Percentiles rank a stretch among this genome's conserved stretches.
Conservation (phyloP, 352 stramenopile genomes). For the Pythium dissimile region DNA sequence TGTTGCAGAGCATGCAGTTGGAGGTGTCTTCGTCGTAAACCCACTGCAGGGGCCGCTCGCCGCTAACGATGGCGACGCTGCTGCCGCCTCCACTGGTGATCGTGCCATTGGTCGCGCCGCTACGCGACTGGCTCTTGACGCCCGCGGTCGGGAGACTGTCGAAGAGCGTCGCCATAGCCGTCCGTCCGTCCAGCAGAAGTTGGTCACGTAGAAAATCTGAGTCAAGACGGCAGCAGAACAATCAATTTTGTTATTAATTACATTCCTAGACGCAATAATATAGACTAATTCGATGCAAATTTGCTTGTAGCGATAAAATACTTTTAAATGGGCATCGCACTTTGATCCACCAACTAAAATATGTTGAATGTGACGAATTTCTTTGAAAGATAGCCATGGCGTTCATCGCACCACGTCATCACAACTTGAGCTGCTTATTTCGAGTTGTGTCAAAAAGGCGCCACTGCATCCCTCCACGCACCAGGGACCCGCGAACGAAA, state of each 20-base stretch:
- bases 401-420: slow-evolving; percentile 20
- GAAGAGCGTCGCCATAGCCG: slow-evolving; percentile 66
- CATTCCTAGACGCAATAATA: too few relatives aligned
- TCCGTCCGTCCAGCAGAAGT: background rate
- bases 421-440: background rate
- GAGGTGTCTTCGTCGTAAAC: slow-evolving; percentile 81
- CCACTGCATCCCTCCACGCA: background rate
- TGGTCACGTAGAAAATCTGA: too few relatives aligned
- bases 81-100: slow-evolving; percentile 1
- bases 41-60: slow-evolving; percentile 72
- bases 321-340: too few relatives aligned
- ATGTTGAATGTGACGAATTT: background rate
- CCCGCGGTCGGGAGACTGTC: slow-evolving; percentile 60
- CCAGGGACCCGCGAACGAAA: slow-evolving; percentile 2
- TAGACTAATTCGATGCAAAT: too few relatives aligned
- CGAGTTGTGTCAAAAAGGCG: slow-evolving; percentile 12
- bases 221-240: background rate
- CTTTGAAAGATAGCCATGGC: background rate
- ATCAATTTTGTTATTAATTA: too few relatives aligned
- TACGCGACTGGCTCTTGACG: slow-evolving; percentile 43
- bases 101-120: slow-evolving; percentile 21
- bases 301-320: too few relatives aligned
- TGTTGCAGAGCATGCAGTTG: slow-evolving; percentile 89
- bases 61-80: slow-evolving; percentile 14
- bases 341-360: too few relatives aligned